Conservation (phyloP, 208 protist species). For the Crithidia acanthocephali region DNA sequence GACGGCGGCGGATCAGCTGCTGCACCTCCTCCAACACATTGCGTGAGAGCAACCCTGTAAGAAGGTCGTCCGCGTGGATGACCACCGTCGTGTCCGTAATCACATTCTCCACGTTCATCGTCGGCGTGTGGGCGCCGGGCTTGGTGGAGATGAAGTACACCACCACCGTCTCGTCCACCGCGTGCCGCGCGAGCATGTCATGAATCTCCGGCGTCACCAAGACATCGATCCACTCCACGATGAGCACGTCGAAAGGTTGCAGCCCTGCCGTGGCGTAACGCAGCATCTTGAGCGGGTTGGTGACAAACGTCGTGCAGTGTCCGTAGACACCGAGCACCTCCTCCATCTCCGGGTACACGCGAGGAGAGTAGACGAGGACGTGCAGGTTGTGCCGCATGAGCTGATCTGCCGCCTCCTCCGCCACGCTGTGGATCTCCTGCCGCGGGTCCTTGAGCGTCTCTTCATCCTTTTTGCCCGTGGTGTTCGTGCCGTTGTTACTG, state of each 20-base stretch:
- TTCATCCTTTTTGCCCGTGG: not conserved
- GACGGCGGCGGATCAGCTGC: slow-evolving; percentile 48
- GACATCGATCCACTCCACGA: slow-evolving; percentile 63
- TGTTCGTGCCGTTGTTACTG: no score
- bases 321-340: slow-evolving; percentile 48
- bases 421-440: not conserved
- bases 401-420: slow-evolving; percentile 17
- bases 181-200: slow-evolving; percentile 35
- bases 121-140: slow-evolving; percentile 29
- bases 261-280: slow-evolving; percentile 54
- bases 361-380: slow-evolving; percentile 59
- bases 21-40: slow-evolving; percentile 48
- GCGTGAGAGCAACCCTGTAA: slow-evolving; percentile 26
- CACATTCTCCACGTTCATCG: slow-evolving; percentile 35
- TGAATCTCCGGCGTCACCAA: slow-evolving; percentile 56
- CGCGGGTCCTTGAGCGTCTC: not conserved
- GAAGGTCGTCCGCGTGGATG: slow-evolving; percentile 33
- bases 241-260: slow-evolving; percentile 59
- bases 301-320: slow-evolving; percentile 65
- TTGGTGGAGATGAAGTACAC: slow-evolving; percentile 50
- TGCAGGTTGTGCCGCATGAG: slow-evolving; percentile 40
- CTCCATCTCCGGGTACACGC: slow-evolving; percentile 44
- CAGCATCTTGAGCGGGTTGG: slow-evolving; percentile 45
- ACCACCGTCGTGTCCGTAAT: slow-evolving; percentile 32
- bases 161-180: slow-evolving; percentile 46